These are phyloP conservation scores for Trametes cingulata DNA, from an alignment of 768 basidiomycete species.

Conservation along the genomic window DNA sequence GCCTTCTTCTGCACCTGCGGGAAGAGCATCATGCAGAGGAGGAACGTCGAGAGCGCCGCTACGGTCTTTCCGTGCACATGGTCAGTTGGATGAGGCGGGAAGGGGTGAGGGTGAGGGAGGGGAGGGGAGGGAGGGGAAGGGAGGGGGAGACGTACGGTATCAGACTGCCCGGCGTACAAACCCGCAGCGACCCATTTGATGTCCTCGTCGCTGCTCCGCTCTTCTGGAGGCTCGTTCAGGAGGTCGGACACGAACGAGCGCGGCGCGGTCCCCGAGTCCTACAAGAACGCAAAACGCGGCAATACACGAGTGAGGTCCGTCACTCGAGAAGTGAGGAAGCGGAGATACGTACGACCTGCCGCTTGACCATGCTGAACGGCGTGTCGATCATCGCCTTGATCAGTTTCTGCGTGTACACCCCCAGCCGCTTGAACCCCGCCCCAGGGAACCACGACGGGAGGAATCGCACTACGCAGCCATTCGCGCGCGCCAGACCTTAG, in stretches of 20 bases:
- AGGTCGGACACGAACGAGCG: neutral
- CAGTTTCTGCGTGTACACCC: neutral
- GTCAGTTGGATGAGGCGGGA: neutral
- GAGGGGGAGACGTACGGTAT: constrained; percentile 4
- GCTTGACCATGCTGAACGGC: constrained; percentile 17
- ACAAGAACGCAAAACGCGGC: neutral
- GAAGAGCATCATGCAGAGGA: constrained; percentile 33
- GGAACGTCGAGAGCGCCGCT: neutral
- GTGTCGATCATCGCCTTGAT: constrained; percentile 5
- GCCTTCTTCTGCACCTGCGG: constrained; percentile 34
- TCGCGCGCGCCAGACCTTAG: no score
- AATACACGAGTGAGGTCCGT: no score
- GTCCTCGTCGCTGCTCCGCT: constrained; percentile 3
- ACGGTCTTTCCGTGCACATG: neutral
- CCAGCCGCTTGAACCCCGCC: constrained; percentile 22
- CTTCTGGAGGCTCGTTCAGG: neutral
- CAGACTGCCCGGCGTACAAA: constrained; percentile 11
- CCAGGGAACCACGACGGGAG: constrained; percentile 28
- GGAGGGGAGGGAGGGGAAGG: no score
- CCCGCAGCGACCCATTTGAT: constrained; percentile 10
- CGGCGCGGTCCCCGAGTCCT: neutral
- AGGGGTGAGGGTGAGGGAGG: neutral
- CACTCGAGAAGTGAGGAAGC: no score
- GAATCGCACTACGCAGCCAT: constrained; percentile 13
- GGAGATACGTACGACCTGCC: neutral